Conservation (phyloP, 2,329 filamentous ascomycete genomes). For the Massarina eburnea region DNA sequence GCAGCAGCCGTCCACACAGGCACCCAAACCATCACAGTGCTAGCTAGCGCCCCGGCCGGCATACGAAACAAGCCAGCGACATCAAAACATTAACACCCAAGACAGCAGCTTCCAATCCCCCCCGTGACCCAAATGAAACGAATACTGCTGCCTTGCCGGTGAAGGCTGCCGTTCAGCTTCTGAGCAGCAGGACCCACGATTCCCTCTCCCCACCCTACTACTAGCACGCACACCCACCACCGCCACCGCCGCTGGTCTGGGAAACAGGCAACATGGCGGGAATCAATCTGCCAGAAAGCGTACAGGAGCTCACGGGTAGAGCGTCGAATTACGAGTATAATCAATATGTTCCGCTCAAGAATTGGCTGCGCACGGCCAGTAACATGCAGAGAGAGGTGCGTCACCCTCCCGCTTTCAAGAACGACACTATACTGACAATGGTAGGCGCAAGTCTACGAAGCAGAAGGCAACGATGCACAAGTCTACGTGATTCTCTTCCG, state of each 20-base stretch:
- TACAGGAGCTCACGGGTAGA: constrained; percentile 74
- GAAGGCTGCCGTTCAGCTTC: constrained; percentile 10
- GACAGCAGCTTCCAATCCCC: constrained; percentile 12
- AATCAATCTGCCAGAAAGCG: constrained; percentile 60
- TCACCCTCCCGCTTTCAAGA: constrained; percentile 5
- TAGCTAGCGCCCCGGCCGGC: constrained; percentile 4
- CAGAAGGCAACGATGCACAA: constrained; percentile 82
- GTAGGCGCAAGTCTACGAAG: constrained; percentile 81
- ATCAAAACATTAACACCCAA: no score
- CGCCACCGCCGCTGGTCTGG: no score
- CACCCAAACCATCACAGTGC: constrained; percentile 32
- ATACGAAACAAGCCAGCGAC: constrained; percentile 13
- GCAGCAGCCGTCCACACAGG: neutral
- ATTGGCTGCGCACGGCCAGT: constrained; percentile 80
- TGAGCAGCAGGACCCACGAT: neutral
- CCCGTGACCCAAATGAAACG: constrained; percentile 32
- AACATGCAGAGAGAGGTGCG: constrained; percentile 78
- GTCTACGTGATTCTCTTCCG: constrained; percentile 91
- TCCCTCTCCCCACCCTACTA: constrained; percentile 10
- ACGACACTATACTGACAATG: constrained; percentile 16
- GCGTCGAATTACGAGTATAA: constrained; percentile 84
- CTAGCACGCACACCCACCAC: no score
- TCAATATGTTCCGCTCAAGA: constrained; percentile 70
- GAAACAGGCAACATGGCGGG: constrained; percentile 28
- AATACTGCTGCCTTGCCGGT: constrained; percentile 24